Percentiles rank a stretch among this genome's conserved stretches.
Evolutionary conservation across 306 rosid genomes (phyloP).

Genomic region (Vigna reflexopilosa): DNA sequence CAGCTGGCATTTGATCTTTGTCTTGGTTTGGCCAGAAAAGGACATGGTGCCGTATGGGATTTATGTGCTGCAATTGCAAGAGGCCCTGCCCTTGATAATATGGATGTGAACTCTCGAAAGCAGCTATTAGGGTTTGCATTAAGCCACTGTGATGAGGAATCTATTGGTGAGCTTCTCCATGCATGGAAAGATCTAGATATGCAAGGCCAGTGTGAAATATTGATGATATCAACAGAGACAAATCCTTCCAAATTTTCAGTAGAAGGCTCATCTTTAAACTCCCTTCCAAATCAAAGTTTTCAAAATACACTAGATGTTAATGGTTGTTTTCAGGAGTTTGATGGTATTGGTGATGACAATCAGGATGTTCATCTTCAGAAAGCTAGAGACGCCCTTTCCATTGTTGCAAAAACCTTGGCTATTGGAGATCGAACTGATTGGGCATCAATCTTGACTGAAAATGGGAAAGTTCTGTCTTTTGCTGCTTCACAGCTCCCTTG

Average conservation of each 20-base stretch:
- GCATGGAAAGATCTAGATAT: conserved; percentile 98
- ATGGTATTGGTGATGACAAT: conserved; percentile 53
- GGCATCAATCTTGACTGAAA: conserved; percentile 76
- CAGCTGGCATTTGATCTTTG: conserved; percentile 98
- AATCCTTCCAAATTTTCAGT: conserved; percentile 59
- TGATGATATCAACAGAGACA: conserved; percentile 65
- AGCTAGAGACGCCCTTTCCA: conserved; percentile 56
- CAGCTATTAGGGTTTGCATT: conserved; percentile 90
- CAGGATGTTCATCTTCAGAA: conserved; percentile 66
- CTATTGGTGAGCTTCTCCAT: conserved; percentile 86
- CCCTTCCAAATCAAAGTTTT: conserved; percentile 53
- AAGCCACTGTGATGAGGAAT: conserved; percentile 95
- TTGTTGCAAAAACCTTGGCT: conserved; percentile 74
- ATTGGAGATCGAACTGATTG: conserved; percentile 69
- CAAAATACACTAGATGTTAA: conserved; percentile 58
- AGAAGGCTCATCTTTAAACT: conserved; percentile 62
- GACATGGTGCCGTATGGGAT: conserved; percentile 95
- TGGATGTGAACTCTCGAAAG: conserved; percentile 89
- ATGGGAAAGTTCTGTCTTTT: conserved; percentile 81
- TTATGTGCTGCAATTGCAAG: conserved; percentile 98
- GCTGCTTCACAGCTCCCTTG: conserved; percentile 89
- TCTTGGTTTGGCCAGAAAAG: conserved; percentile 85
- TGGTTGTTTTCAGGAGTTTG: conserved; percentile 52
- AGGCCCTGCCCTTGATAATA: conserved; percentile 98
- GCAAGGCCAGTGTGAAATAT: conserved; percentile 87